phyloP scores from a whole-genome alignment of 129 eudicot species.

The sunflower (Helianthus annuus) region DNA sequence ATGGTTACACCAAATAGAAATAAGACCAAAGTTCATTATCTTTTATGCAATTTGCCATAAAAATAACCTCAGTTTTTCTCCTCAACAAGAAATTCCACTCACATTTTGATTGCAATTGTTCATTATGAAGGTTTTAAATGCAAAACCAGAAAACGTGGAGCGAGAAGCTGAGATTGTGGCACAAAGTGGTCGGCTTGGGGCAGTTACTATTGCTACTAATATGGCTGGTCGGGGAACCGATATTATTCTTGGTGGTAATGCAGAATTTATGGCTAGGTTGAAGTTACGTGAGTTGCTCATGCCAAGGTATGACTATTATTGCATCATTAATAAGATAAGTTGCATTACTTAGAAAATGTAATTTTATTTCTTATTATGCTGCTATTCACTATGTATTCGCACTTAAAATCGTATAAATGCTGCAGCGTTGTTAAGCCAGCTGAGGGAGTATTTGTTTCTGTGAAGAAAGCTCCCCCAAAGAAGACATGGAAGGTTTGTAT shows the following conservation, averaged over 20 bases:
- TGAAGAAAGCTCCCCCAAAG: slow-evolving; percentile 74
- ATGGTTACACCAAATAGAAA: slow-evolving; percentile 5
- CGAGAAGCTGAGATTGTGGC: slow-evolving; percentile 99
- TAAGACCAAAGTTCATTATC: neutral
- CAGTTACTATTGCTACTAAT: slow-evolving; percentile 95
- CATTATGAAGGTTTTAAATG: slow-evolving; percentile 74
- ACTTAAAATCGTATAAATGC: slow-evolving; percentile 23
- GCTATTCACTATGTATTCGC: slow-evolving; percentile 2
- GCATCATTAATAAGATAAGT: slow-evolving; percentile 10
- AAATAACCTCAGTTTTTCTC: slow-evolving; percentile 2
- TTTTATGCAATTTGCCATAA: slow-evolving; percentile 11
- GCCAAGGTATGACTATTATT: slow-evolving; percentile 69
- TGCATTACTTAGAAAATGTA: neutral
- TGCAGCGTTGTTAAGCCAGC: slow-evolving; percentile 88
- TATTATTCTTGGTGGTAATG: slow-evolving; percentile 98
- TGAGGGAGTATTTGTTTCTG: slow-evolving; percentile 89
- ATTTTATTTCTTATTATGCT: slow-evolving; percentile 16
- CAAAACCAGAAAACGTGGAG: slow-evolving; percentile 99
- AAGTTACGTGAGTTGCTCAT: slow-evolving; percentile 95
- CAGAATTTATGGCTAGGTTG: slow-evolving; percentile 99
- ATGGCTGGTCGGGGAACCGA: slow-evolving; percentile 99
- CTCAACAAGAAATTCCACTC: slow-evolving; percentile 9
- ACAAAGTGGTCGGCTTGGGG: slow-evolving; percentile 99
- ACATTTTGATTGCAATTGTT: slow-evolving; percentile 12
- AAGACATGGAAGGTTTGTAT: slow-evolving; percentile 92